A percentile compares a stretch with the other conserved stretches of the same genome.
Conservation (phyloP, 495 filamentous ascomycete species). For the Neurospora sp. region DNA sequence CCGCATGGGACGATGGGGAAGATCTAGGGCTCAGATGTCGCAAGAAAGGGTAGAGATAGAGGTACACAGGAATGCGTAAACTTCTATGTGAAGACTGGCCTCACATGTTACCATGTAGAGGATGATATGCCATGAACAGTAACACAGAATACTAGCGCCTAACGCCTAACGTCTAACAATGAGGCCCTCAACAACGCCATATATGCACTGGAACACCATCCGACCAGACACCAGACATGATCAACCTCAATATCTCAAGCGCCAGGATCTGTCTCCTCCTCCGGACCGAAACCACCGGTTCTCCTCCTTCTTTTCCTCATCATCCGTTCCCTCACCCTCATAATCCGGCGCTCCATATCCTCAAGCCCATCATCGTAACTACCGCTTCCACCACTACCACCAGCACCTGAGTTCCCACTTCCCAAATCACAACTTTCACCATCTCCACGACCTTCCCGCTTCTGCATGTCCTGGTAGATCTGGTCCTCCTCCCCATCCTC, state of each 20-base stretch:
- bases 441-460: not conserved
- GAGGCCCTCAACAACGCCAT: not conserved
- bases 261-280: not conserved
- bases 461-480: not conserved
- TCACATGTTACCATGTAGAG: not conserved
- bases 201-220: not conserved
- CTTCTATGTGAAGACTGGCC: not conserved
- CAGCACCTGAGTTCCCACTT: not conserved
- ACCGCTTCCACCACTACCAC: not conserved
- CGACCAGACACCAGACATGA: not conserved
- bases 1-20: not conserved
- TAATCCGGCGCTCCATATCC: not conserved
- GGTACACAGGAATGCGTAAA: not conserved
- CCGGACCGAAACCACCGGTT: not conserved
- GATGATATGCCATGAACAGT: not conserved
- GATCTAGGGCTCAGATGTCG: not conserved
- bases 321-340: not conserved
- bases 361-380: not conserved
- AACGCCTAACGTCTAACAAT: not conserved
- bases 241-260: not conserved
- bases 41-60: not conserved
- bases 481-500: not conserved
- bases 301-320: not conserved
- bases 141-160: not conserved
- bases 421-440: not conserved